These are phyloP conservation scores for Sugiyamaella boreocaroliniensis DNA, from an alignment of 805 yeast species.

Conservation along the genomic window DNA sequence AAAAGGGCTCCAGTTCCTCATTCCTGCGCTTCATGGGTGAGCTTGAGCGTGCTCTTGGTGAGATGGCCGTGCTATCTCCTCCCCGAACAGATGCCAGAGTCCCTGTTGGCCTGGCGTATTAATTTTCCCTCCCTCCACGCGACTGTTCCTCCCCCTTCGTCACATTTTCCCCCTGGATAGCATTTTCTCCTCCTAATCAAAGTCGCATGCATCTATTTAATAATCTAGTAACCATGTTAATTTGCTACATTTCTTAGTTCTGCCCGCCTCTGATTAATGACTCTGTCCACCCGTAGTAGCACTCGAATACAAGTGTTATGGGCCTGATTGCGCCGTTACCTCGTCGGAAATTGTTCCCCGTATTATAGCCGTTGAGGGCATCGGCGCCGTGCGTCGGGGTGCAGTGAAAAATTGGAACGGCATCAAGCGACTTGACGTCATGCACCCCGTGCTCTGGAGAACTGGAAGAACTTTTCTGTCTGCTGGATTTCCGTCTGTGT, in stretches of 20 bases:
- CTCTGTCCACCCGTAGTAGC: too few relatives aligned
- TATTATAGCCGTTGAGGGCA: background rate
- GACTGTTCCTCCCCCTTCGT: background rate
- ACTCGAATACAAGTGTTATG: too few relatives aligned
- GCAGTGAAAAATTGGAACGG: background rate
- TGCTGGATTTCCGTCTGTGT: background rate
- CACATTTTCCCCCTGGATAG: background rate
- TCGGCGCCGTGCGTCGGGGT: background rate
- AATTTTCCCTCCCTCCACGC: background rate
- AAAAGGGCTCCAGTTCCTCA: conserved; percentile 27
- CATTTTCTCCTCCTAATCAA: background rate
- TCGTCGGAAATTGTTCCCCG: too few relatives aligned
- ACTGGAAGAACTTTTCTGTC: background rate
- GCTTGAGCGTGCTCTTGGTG: conserved; percentile 25
- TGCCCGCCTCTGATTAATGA: too few relatives aligned
- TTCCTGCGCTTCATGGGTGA: conserved; percentile 27
- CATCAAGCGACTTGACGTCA: background rate
- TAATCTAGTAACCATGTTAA: too few relatives aligned
- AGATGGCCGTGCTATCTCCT: conserved; percentile 11
- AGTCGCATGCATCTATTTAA: background rate
- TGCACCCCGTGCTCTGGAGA: background rate
- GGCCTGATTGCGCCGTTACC: too few relatives aligned
- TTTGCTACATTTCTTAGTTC: too few relatives aligned
- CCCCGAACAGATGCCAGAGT: conserved; percentile 5
- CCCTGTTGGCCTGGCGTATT: background rate